Evolutionary conservation across 345 rosid species (phyloP), one percentile per base, ranked within the genome.

Genomic region (Linum usitatissimum): DNA sequence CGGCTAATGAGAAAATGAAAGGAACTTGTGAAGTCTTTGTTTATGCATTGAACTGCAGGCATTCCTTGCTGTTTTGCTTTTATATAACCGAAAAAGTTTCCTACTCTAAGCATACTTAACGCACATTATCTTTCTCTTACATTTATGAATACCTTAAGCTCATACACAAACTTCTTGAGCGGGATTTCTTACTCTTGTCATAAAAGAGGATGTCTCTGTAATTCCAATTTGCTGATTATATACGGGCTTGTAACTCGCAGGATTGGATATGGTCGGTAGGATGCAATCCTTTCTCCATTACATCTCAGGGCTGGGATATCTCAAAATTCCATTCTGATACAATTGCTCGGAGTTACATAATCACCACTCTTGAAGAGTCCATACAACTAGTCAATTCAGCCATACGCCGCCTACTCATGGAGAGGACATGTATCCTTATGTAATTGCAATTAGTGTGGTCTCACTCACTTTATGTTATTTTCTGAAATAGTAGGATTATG

Each of bases 251-350:
- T 34, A 45, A 45, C 51, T 78, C 63, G 56, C 80, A 93, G 99
- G 95, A 86, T 57, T 93, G 99, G 99, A 76, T 81, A 63, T 93
- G 99, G 99, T 90, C 96, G 10, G 95, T 90, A 57, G 99, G 99
- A 57, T 86, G 92, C 80, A 90, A 82, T 72, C 95, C 95, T 18
- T 83, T 87, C 71, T 83, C 97, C 63, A 62, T 80, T 55, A 86
- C 92, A 67, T 87, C 99, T 66, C 90, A 76, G 76, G 91, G 99
- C 40, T 90, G 97, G 97, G 89, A 73, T 38, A 55, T 90, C 60
- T 90, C 99, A 49, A 84, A 77, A 59, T 90, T 94, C 76, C 97
- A 94, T 59, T 81, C 86, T 14, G 97, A 94, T 80, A 77, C 92
- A 59, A 82, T 94, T 78, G 96, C 89, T 66, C 84, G 96, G 65